These are phyloP conservation scores for Phytophthora pinifolia DNA, from an alignment of 352 stramenopile genomes.

Conservation along the genomic window DNA sequence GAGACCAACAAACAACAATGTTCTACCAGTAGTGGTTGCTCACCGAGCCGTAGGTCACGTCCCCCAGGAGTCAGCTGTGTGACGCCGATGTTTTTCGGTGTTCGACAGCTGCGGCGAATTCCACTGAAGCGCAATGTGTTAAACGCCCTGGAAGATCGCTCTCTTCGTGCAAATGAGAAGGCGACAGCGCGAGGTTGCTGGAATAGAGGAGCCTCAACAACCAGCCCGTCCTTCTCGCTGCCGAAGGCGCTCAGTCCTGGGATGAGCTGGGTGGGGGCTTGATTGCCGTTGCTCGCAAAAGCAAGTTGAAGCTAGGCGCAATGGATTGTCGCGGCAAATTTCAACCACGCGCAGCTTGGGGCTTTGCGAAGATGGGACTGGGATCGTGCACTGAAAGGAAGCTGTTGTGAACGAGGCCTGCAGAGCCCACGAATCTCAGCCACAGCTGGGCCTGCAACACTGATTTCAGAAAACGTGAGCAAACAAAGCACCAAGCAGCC, in stretches of 20 bases:
- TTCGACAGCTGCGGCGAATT: conserved; percentile 2
- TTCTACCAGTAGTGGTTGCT: no score
- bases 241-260: no score
- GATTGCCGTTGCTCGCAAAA: no score
- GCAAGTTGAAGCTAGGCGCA: conserved; percentile 21
- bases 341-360: conserved; percentile 13
- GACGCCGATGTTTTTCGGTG: conserved; percentile 15
- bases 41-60: no score
- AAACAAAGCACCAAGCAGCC: not conserved
- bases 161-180: conserved; percentile 17
- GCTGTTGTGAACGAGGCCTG: not conserved
- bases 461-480: conserved; percentile 3
- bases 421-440: conserved; percentile 5
- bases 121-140: conserved; percentile 7
- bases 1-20: no score
- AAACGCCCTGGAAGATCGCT: conserved; percentile 14
- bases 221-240: conserved; percentile 1
- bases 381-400: conserved; percentile 6
- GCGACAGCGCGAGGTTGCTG: not conserved
- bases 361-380: conserved; percentile 16
- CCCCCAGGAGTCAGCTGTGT: no score
- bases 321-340: conserved; percentile 17
- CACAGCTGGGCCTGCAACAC: conserved; percentile 11
- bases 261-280: no score
- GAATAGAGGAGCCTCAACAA: conserved; percentile 8